Evolutionary conservation across 257 asterid species (phyloP).

Genomic region (Dorcoceras hygrometricum): DNA sequence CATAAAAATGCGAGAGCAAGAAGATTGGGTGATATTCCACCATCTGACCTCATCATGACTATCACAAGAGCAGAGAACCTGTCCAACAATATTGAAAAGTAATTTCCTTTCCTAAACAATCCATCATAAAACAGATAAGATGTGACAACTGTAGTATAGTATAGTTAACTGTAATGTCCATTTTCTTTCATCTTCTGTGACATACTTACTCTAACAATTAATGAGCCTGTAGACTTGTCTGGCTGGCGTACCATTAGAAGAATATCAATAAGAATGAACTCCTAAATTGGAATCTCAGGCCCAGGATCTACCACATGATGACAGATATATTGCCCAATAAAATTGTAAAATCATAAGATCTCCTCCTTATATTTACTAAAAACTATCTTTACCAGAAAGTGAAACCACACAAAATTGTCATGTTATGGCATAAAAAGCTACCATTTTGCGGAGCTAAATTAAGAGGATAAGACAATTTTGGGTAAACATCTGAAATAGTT

Average conservation of each 20-base stretch:
- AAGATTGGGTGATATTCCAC: slow-evolving; percentile 35
- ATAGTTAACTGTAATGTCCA: background rate
- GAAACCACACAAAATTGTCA: background rate
- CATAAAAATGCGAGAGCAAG: slow-evolving; percentile 32
- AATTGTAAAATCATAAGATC: background rate
- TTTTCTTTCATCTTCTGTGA: background rate
- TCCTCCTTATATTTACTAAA: background rate
- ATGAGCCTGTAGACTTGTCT: too few relatives aligned
- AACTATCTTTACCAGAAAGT: too few relatives aligned
- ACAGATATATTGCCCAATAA: background rate
- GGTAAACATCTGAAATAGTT: background rate
- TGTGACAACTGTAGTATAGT: slow-evolving; percentile 1
- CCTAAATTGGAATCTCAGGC: background rate
- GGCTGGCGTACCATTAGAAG: background rate
- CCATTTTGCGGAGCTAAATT: background rate
- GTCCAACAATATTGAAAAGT: slow-evolving; percentile 35
- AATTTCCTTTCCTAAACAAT: slow-evolving; percentile 29
- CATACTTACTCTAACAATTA: background rate
- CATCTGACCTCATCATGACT: slow-evolving; percentile 34
- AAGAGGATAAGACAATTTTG: background rate
- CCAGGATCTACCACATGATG: background rate
- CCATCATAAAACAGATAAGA: too few relatives aligned
- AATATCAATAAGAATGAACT: background rate
- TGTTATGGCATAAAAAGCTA: background rate
- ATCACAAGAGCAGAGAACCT: slow-evolving; percentile 53